Evolutionary conservation across 768 basidiomycete species (phyloP), one percentile per base, ranked within the genome.

Genomic region (Macrolepiota albuminosa): DNA sequence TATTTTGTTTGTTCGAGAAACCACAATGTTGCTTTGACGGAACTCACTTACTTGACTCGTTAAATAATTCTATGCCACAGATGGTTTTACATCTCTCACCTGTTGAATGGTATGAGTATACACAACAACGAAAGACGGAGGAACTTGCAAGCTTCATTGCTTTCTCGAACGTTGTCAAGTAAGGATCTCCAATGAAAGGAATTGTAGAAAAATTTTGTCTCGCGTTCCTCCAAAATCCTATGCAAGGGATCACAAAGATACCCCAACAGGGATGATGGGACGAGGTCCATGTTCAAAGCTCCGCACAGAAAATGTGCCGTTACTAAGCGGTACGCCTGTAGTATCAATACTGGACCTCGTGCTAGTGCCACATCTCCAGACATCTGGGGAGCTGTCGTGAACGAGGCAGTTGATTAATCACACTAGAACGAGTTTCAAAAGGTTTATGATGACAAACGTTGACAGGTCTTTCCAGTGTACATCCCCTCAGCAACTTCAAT

Each of bases 111-210:
- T 31, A 33, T 21, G 16, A 40, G n/a, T 34, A 39, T 37, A 9
- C 6, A 29, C 50, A 21, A 4, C 18, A 39, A 43, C 4, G 6
- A 31, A 21, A 47, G 29, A 31, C 14, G 8, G 6, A 37, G 33
- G 13, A 10, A 60, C 65, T 58, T 64, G 43, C 65, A 68, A 31
- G 21, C 51, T 49, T 67, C 66, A 16, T 63, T 47, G n/a, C 56
- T 58, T 39, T 56, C 62, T 7, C 31, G 54, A 33, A 60, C 43
- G 2, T 53, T 59, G 7, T 64, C 60, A 11, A 69, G 55, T 39
- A 69, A 61, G 16, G 68, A 64, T 33, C 45, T 61, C 65, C 65
- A 69, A 50, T 66, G 64, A 1, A 61, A 55, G 14, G 39, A 31
- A 42, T 66, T 57, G 18, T 37, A 40, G 24, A 62, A 40, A 11